phyloP scores from a whole-genome alignment of 192 early-diverging fungal species.

The Coemansia sp. region DNA sequence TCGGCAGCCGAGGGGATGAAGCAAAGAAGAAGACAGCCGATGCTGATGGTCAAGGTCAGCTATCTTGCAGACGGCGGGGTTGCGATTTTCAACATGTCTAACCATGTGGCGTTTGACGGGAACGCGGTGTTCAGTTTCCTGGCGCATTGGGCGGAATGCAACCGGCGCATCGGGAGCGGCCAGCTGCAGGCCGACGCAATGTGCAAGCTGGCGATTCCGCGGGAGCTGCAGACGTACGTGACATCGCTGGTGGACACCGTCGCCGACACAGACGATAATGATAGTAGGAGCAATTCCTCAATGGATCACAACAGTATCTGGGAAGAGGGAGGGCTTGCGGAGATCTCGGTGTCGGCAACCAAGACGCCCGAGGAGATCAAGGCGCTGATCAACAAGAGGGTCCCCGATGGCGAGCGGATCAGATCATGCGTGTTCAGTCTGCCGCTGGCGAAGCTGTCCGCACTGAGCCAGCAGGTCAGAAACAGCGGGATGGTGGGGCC shows the following conservation, averaged over 20 bases:
- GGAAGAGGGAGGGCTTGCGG: slow-evolving; percentile 1
- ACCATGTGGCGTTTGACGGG: slow-evolving; percentile 51
- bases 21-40: slow-evolving; percentile 12
- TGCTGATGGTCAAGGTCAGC: slow-evolving; percentile 46
- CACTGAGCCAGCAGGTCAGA: slow-evolving; percentile 20
- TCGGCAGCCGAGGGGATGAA: neutral
- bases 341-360: slow-evolving; percentile 40
- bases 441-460: neutral
- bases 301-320: neutral
- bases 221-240: slow-evolving; percentile 7
- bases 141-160: slow-evolving; percentile 42
- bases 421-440: slow-evolving; percentile 34
- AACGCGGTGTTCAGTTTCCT: slow-evolving; percentile 47
- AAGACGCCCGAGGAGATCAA: slow-evolving; percentile 18
- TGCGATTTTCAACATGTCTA: slow-evolving; percentile 33
- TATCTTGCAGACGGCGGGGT: slow-evolving; percentile 39
- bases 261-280: no score
- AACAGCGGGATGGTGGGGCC: slow-evolving; percentile 24
- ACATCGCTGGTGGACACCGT: neutral
- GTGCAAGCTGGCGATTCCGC: slow-evolving; percentile 7
- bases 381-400: slow-evolving; percentile 3
- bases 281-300: no score
- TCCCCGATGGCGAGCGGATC: neutral
- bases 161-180: neutral
- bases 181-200: neutral